Base-by-base conservation (phyloP, 805 yeast genomes). In the Candida glaebosa region DNA sequence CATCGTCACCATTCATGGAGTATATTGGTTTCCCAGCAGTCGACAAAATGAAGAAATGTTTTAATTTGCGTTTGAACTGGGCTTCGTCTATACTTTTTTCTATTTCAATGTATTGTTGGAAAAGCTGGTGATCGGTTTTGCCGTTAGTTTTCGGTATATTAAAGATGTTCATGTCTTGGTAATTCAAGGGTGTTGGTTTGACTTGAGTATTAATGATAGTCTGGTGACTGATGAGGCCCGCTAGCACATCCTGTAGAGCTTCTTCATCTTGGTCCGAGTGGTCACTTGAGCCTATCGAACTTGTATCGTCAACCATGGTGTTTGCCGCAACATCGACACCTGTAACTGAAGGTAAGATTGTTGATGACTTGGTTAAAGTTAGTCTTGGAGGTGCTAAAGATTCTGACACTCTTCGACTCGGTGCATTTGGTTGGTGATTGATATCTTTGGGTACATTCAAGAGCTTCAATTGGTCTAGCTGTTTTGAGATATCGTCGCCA, bases 1-100 rank as follows among this genome's bases (percentile, higher is more conserved):
- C 82, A 40, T 86, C 90, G 2, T 79, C 66, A 2, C 93, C 95
- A 56, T 81, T 78, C 71, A 82, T 69, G 2, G 95, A 78, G 60
- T 84, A 89, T 4, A 89, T 82, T 2, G 95, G 95, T 57, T 89
- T 89, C 0, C 96, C 96, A 1, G 96, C 95, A 2, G 81, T 67
- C 0, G 95, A 85, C 7, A 89, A 66, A 3, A 89, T 77, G 50
- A 87, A 84, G 54, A 84, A 86, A 45, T 88, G 95, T 57, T 87
- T 88, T 40, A 65, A 50, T 36, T 66, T 69, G 16, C 43, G 30
- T 40, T 57, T 61, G 44, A 70, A 68, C 5, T 20, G 34, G 1
- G 32, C 16, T 4, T 32, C 15, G 19, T 45, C 46, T 8, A 43
- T 30, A 5, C 39, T 18, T 37, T 59, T 58, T 25, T 48, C 49